A percentile compares a stretch with the other conserved stretches of the same genome.
Evolutionary conservation across 1,284 basidiomycete species (phyloP).

Genomic region (Agaricales sp.): DNA sequence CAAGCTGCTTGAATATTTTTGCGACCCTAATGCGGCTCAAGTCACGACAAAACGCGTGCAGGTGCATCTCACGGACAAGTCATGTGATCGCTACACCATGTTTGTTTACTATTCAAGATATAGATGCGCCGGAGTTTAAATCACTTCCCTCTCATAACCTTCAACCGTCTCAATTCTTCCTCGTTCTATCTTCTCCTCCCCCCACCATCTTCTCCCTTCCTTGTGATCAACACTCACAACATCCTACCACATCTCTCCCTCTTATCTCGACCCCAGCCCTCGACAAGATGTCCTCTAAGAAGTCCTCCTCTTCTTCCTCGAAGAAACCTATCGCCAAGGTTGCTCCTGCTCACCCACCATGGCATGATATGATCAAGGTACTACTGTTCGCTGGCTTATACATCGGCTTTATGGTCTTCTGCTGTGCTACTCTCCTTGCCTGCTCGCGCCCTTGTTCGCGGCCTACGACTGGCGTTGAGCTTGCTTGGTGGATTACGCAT

Average conservation of each 20-base stretch:
- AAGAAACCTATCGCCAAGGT: slow-evolving; percentile 32
- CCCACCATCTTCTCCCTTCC: slow-evolving; percentile 8
- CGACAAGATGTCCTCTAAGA: slow-evolving; percentile 21
- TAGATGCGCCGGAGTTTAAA: background rate
- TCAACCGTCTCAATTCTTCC: background rate
- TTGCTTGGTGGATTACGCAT: too few relatives aligned
- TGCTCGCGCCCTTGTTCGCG: background rate
- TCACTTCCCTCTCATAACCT: background rate
- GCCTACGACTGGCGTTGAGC: too few relatives aligned
- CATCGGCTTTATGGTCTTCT: background rate
- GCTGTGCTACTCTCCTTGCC: background rate
- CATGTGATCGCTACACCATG: background rate
- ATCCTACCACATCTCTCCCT: background rate
- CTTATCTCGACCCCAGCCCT: too few relatives aligned
- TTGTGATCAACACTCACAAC: background rate
- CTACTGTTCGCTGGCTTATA: slow-evolving; percentile 10
- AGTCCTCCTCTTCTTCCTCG: slow-evolving; percentile 24
- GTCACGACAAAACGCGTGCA: background rate
- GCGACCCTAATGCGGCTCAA: too few relatives aligned
- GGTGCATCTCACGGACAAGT: background rate
- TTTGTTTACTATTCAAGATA: background rate
- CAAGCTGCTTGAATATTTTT: too few relatives aligned
- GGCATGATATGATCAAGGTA: slow-evolving; percentile 77
- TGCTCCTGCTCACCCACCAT: slow-evolving; percentile 49
- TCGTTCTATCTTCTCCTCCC: slow-evolving; percentile 5